phyloP scores from a whole-genome alignment of 108 stramenopile genomes.

The Nitzschia sp. region DNA sequence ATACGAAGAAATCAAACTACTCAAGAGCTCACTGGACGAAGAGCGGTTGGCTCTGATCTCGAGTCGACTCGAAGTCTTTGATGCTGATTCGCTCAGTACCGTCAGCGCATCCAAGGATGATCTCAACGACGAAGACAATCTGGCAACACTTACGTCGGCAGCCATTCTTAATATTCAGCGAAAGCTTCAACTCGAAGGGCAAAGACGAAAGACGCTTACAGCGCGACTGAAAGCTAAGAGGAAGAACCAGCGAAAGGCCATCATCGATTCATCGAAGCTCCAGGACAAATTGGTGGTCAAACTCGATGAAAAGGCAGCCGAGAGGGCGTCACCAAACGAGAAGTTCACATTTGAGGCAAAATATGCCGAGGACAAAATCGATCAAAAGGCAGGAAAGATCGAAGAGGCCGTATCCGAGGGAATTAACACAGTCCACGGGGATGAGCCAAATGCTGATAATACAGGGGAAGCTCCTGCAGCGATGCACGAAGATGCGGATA shows the following conservation, averaged over 20 bases:
- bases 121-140: neutral
- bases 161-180: neutral
- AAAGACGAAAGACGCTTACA: neutral
- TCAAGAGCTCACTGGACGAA: neutral
- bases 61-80: neutral
- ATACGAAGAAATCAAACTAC: neutral
- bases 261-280: neutral
- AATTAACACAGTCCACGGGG: neutral
- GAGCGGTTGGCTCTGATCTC: neutral
- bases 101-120: neutral
- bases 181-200: neutral
- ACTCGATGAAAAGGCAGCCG: neutral
- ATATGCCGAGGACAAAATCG: neutral
- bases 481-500: too few species aligned
- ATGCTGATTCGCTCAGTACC: neutral
- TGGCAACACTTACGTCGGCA: neutral
- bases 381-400: neutral
- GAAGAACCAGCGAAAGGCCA: conserved; percentile 1
- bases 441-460: neutral
- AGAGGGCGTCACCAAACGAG: neutral
- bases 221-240: conserved; percentile 1
- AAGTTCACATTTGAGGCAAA: neutral
- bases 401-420: neutral
- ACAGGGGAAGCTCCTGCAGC: too few species aligned
- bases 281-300: neutral